A percentile compares a stretch with the other conserved stretches of the same genome.
phyloP scores from a whole-genome alignment of 2,329 filamentous ascomycete genomes.

The Cercospora zeae-maydis region DNA sequence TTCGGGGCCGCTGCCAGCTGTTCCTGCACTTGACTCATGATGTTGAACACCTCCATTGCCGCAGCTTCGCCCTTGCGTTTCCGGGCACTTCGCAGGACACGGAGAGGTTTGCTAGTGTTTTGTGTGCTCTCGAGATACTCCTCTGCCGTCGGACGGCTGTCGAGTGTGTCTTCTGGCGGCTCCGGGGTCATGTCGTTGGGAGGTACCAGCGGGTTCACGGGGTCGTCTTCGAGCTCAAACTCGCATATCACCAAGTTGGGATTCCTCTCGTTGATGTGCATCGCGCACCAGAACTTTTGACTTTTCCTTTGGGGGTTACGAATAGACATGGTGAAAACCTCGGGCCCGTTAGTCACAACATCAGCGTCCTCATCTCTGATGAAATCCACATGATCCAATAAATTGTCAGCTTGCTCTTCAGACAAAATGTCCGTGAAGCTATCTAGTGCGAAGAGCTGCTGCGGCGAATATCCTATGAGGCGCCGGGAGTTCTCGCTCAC shows the following conservation, averaged over 20 bases:
- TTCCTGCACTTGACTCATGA: conserved; percentile 88
- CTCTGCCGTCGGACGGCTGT: conserved; percentile 67
- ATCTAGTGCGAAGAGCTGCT: conserved; percentile 67
- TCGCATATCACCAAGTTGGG: conserved; percentile 77
- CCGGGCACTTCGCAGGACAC: conserved; percentile 69
- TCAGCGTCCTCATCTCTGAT: conserved; percentile 79
- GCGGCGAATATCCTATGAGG: conserved; percentile 73
- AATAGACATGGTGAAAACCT: conserved; percentile 78
- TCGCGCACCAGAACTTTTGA: conserved; percentile 79
- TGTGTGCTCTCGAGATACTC: conserved; percentile 74
- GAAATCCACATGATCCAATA: conserved; percentile 84
- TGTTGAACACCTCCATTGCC: conserved; percentile 86
- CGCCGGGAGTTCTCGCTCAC: conserved; percentile 76
- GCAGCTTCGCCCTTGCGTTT: conserved; percentile 74
- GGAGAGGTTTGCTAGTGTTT: conserved; percentile 70
- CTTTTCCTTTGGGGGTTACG: conserved; percentile 54
- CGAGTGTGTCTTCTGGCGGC: conserved; percentile 68
- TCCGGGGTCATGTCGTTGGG: conserved; percentile 57
- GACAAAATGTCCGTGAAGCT: conserved; percentile 81
- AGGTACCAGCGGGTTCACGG: conserved; percentile 63
- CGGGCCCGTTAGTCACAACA: conserved; percentile 70
- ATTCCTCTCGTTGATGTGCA: conserved; percentile 69
- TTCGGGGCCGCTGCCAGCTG: conserved; percentile 70
- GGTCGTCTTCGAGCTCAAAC: conserved; percentile 80
- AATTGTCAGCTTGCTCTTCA: conserved; percentile 77